Base-by-base conservation (phyloP, 805 yeast species). In the Hanseniaspora clermontiae region DNA sequence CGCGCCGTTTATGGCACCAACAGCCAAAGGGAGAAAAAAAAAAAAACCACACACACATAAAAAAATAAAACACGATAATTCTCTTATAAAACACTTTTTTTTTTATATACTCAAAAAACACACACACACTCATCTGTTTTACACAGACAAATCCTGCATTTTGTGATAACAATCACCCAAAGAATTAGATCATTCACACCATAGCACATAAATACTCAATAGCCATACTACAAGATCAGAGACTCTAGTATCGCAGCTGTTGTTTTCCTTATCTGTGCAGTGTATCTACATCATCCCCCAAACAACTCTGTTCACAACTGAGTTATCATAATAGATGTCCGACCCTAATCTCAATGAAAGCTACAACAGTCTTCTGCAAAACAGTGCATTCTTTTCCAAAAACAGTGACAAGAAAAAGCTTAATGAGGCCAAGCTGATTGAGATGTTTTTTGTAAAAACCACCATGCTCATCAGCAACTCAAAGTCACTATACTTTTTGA, bases 401-500 rank as follows among this genome's bases (percentile, higher is more conserved):
- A 31, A n/a, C 15, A 45, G 9, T 4, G 19, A 32, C n/a, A 38
- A 31, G 15, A 37, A 43, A 38, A 27, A 34, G 5, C 10, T 52
- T 2, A 45, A 37, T 12, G 48, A 40, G 12, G 46, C 64, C 31
- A 62, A 74, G 63, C 74, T 77, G 60, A 72, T 76, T 36, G 77
- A 80, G 65, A 81, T 80, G 69, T 84, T 83, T 74, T 84, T 83
- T 62, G 66, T 77, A 47, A 83, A 82, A 63, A 72, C 85, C 1
- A 79, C 83, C 19, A 78, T 80, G 59, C 71, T 82, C 19, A 74
- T 84, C 6, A 66, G 77, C 40, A 78, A 77, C 56, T 68, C 82
- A 5, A 68, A 82, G 58, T 60, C 70, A 1, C 60, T 37, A 7
- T 45, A 52, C 31, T 45, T 52, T 31, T 1, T 46, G 14, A 46